Percentiles rank a stretch among this genome's conserved stretches.
phyloP scores from a whole-genome alignment of 495 filamentous ascomycete species.

The Annulohypoxylon stygium region DNA sequence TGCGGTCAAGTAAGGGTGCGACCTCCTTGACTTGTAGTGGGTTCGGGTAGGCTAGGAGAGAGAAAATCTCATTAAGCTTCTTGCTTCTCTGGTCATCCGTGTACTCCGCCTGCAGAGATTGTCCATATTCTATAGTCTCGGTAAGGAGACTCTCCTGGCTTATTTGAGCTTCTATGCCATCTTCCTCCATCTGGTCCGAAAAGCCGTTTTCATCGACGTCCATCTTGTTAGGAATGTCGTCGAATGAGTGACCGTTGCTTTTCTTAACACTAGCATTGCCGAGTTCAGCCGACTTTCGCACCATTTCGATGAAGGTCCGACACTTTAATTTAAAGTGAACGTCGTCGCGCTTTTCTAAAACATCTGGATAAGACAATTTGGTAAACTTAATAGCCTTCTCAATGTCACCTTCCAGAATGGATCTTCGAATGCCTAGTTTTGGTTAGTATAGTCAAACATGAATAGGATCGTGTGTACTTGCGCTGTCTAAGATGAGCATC shows the following conservation, averaged over 20 bases:
- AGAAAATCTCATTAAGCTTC: conserved; percentile 86
- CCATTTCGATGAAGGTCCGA: conserved; percentile 96
- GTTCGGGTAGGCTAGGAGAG: conserved; percentile 87
- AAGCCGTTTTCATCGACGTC: conserved; percentile 70
- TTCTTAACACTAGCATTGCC: conserved; percentile 56
- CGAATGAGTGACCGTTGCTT: conserved; percentile 52
- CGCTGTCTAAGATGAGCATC: conserved; percentile 90
- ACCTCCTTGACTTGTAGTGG: conserved; percentile 80
- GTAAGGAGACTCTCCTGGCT: conserved; percentile 55
- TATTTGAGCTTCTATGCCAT: conserved; percentile 60
- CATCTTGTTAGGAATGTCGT: conserved; percentile 80
- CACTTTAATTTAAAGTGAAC: conserved; percentile 93
- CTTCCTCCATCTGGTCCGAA: conserved; percentile 65
- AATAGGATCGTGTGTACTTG: conserved; percentile 56
- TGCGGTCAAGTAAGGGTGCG: conserved; percentile 81
- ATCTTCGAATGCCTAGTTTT: conserved; percentile 79
- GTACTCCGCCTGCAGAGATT: conserved; percentile 81
- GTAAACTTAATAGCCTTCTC: conserved; percentile 89
- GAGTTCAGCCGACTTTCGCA: conserved; percentile 81
- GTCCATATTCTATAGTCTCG: conserved; percentile 84
- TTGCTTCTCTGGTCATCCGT: conserved; percentile 74
- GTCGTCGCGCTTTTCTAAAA: conserved; percentile 85
- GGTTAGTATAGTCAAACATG: conserved; percentile 36
- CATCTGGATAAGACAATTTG: conserved; percentile 79
- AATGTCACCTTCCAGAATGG: conserved; percentile 93